These are phyloP conservation scores for Globisporangium cylindrosporum DNA, from an alignment of 352 stramenopile species.

Conservation along the genomic window DNA sequence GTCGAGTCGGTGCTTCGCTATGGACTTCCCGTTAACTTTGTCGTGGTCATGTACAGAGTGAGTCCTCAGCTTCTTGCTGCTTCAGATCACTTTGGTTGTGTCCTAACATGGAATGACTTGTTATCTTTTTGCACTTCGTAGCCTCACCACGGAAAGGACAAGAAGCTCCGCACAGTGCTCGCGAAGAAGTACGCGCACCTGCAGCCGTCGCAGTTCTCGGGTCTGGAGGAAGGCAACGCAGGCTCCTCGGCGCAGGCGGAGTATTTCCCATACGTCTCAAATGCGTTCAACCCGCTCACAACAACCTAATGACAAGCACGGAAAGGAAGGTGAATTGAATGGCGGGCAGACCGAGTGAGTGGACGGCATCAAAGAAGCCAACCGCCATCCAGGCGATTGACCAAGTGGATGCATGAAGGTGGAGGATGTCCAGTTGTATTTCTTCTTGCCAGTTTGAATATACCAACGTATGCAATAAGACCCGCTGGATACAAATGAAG, in stretches of 20 bases:
- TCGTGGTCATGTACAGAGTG: conserved; percentile 81
- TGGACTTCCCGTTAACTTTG: conserved; percentile 96
- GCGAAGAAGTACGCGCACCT: conserved; percentile 85
- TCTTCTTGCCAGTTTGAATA: conserved; percentile 6
- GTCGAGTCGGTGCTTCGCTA: conserved; percentile 98
- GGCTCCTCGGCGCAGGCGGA: conserved; percentile 56
- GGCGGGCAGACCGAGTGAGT: conserved; percentile 19
- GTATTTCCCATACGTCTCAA: conserved; percentile 84
- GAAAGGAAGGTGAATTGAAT: background rate
- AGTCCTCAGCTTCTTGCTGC: conserved; percentile 15
- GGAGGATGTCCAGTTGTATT: background rate
- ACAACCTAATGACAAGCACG: conserved; percentile 10
- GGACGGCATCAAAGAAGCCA: background rate
- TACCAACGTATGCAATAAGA: background rate
- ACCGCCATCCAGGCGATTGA: background rate
- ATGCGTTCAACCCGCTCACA: conserved; percentile 66
- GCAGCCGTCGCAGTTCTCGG: conserved; percentile 80
- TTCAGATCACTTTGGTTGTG: background rate
- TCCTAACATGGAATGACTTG: conserved; percentile 3
- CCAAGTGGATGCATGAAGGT: background rate
- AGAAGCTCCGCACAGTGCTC: conserved; percentile 75
- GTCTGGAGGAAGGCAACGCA: conserved; percentile 61
- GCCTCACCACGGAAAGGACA: conserved; percentile 77
- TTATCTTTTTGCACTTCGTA: conserved; percentile 21
- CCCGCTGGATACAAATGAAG: background rate